phyloP scores from a whole-genome alignment of 768 basidiomycete genomes.

The Auricularia sp. region DNA sequence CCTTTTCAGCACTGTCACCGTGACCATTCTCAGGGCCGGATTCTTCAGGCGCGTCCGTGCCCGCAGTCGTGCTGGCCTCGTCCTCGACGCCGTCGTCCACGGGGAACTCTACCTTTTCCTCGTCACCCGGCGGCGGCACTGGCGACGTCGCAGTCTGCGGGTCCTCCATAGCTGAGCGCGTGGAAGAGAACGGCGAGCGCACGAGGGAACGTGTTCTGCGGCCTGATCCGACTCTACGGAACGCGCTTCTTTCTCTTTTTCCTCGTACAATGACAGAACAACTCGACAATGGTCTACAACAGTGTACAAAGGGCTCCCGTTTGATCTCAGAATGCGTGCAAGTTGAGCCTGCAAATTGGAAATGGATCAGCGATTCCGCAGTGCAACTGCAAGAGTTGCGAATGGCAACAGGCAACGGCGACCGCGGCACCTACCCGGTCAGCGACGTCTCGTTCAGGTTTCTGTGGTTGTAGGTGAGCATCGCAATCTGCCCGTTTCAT shows the following conservation, averaged over 20 bases:
- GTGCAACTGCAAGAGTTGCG: too few relatives aligned
- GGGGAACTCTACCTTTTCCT: slow-evolving; percentile 14
- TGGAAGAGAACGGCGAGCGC: not conserved
- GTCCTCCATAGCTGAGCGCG: not conserved
- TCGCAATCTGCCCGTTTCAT: slow-evolving; percentile 44
- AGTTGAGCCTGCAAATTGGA: slow-evolving; percentile 34
- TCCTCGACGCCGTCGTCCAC: slow-evolving; percentile 1
- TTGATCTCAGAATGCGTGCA: slow-evolving; percentile 33
- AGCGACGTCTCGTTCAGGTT: slow-evolving; percentile 68
- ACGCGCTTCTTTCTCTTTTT: not conserved
- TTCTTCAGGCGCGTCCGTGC: slow-evolving; percentile 17
- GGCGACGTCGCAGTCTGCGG: not conserved
- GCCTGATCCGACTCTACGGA: not conserved
- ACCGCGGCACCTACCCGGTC: slow-evolving; percentile 30
- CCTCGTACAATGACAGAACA: not conserved
- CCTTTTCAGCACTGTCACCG: slow-evolving; percentile 14
- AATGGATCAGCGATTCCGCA: not conserved
- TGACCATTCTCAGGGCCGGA: slow-evolving; percentile 30
- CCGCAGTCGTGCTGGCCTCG: slow-evolving; percentile 12
- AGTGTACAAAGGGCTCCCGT: not conserved
- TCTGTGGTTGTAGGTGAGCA: slow-evolving; percentile 77
- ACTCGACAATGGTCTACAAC: not conserved
- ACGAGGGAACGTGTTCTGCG: not conserved
- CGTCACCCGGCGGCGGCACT: not conserved
- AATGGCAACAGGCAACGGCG: not conserved